Percentiles rank a stretch among this genome's conserved stretches.
These are phyloP conservation scores for Penicillium roqueforti DNA, from an alignment of 495 filamentous ascomycete species.

Conservation along the genomic window DNA sequence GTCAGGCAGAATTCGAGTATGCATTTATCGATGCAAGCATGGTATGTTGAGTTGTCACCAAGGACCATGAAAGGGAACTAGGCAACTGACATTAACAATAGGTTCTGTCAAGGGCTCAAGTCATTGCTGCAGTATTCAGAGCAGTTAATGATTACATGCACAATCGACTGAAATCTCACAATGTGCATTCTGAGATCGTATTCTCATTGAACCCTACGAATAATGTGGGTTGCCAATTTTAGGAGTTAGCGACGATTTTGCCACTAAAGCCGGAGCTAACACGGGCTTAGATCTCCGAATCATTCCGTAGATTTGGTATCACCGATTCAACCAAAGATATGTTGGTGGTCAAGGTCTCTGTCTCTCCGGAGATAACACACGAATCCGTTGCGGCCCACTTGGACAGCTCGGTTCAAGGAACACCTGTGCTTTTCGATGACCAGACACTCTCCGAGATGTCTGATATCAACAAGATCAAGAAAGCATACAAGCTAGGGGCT, in stretches of 20 bases:
- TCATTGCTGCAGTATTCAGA: slow-evolving; percentile 72
- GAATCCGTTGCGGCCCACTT: slow-evolving; percentile 62
- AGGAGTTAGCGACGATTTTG: background rate
- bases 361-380: slow-evolving; percentile 43
- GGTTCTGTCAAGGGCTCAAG: slow-evolving; percentile 65
- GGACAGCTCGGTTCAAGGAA: slow-evolving; percentile 56
- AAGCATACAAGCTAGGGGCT: slow-evolving; percentile 74
- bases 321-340: slow-evolving; percentile 62
- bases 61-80: background rate
- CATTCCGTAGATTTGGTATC: slow-evolving; percentile 85
- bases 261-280: slow-evolving; percentile 20
- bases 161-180: slow-evolving; percentile 66
- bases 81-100: slow-evolving; percentile 24
- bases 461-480: slow-evolving; percentile 68
- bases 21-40: slow-evolving; percentile 83
- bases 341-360: slow-evolving; percentile 69
- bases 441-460: slow-evolving; percentile 50
- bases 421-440: slow-evolving; percentile 59
- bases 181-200: slow-evolving; percentile 92
- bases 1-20: slow-evolving; percentile 83
- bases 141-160: slow-evolving; percentile 64
- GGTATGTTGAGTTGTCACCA: slow-evolving; percentile 34
- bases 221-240: slow-evolving; percentile 55
- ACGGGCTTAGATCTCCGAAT: slow-evolving; percentile 70
- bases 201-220: slow-evolving; percentile 77